Percentiles rank a stretch among this genome's conserved stretches.
Conservation (phyloP, 495 filamentous ascomycete genomes). For the Penicillium atrosanguineum region DNA sequence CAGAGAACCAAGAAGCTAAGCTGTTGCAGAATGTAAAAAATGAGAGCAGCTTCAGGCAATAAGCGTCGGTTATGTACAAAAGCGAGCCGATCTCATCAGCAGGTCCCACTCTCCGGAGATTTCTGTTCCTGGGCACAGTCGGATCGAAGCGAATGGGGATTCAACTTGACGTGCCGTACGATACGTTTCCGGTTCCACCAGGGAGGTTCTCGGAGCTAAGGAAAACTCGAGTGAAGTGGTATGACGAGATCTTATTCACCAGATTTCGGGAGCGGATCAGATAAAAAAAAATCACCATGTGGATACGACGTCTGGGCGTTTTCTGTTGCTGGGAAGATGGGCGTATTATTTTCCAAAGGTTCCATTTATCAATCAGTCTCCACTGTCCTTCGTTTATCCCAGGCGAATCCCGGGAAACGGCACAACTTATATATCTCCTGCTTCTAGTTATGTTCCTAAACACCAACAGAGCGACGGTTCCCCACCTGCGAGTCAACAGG, state of each 20-base stretch:
- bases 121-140: conserved; percentile 9
- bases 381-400: conserved; percentile 1
- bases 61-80: conserved; percentile 15
- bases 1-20: conserved; percentile 4
- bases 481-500: conserved; percentile 8
- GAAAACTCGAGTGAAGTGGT: neutral
- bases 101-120: conserved; percentile 11
- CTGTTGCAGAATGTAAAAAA: conserved; percentile 8
- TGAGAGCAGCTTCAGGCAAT: neutral
- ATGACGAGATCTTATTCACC: neutral
- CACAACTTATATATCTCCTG: neutral
- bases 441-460: neutral
- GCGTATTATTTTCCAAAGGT: conserved; percentile 18
- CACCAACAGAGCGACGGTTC: neutral
- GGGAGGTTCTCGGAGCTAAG: neutral
- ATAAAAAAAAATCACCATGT: conserved; percentile 25
- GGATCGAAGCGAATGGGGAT: conserved; percentile 17
- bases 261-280: conserved; percentile 23
- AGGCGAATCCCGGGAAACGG: neutral
- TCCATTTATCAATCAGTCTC: conserved; percentile 32
- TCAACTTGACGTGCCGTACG: conserved; percentile 10
- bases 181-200: conserved; percentile 11
- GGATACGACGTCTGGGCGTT: conserved; percentile 9
- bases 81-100: conserved; percentile 6
- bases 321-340: neutral